These are phyloP conservation scores for Pseudonitzschia multiseries DNA, from an alignment of 108 stramenopile genomes.

Conservation along the genomic window DNA sequence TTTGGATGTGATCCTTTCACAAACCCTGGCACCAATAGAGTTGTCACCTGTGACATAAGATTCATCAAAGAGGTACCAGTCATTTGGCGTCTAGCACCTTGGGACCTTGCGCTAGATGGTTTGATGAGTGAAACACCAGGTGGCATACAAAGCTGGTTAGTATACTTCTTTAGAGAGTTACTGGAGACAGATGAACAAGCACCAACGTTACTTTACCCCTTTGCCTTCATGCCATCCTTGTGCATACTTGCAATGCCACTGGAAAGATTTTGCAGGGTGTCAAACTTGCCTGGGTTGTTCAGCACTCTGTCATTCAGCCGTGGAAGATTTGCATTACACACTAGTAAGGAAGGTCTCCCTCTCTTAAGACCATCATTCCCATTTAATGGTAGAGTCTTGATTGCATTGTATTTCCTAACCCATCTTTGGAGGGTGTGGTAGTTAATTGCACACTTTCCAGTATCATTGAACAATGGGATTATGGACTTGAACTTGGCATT, in stretches of 20 bases:
- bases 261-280: neutral
- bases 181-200: neutral
- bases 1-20: neutral
- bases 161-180: neutral
- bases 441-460: no score
- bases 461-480: no score
- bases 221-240: no score
- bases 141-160: neutral
- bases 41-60: neutral
- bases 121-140: constrained; percentile 4
- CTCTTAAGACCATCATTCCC: neutral
- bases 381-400: neutral
- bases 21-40: neutral
- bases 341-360: neutral
- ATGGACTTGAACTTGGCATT: no score
- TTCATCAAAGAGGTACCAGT: neutral
- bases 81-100: constrained; percentile 5
- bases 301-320: neutral
- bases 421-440: no score
- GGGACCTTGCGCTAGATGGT: neutral
- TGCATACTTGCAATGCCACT: neutral
- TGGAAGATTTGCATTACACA: neutral
- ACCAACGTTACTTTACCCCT: neutral
- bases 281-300: neutral
- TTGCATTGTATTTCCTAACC: no score